phyloP scores from a whole-genome alignment of 2,329 filamentous ascomycete genomes.

The Sporothrix inflata region DNA sequence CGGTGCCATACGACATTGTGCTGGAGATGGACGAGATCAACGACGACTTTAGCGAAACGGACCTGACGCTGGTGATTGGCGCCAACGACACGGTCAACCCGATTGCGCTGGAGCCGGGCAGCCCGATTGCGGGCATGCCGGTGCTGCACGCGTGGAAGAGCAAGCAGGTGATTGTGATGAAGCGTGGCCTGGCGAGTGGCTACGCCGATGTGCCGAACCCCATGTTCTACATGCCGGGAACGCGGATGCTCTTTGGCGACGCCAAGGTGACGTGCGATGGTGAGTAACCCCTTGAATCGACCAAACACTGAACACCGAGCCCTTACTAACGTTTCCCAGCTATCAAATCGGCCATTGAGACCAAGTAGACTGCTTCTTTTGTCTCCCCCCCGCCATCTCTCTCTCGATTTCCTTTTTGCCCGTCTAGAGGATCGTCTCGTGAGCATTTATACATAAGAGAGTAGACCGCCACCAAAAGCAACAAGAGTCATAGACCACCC shows the following conservation, averaged over 20 bases:
- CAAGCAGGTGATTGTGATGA: slow-evolving; percentile 92
- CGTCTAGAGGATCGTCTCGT: not conserved
- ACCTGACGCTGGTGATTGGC: slow-evolving; percentile 85
- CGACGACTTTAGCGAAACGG: slow-evolving; percentile 84
- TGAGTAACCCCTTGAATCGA: slow-evolving; percentile 44
- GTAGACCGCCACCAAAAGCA: not conserved
- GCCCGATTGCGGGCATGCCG: slow-evolving; percentile 88
- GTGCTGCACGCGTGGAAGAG: slow-evolving; percentile 93
- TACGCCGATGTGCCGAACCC: slow-evolving; percentile 92
- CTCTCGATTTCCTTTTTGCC: not conserved
- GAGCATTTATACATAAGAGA: not conserved
- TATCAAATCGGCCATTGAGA: slow-evolving; percentile 42
- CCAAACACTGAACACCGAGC: too few species aligned
- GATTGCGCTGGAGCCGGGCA: slow-evolving; percentile 80
- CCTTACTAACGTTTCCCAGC: slow-evolving; percentile 27
- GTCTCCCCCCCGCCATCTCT: too few species aligned
- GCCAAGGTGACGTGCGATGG: slow-evolving; percentile 82
- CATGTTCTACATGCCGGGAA: slow-evolving; percentile 90
- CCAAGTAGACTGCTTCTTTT: slow-evolving; percentile 12
- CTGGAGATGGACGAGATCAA: slow-evolving; percentile 97
- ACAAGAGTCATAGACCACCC: slow-evolving; percentile 9
- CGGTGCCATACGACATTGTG: slow-evolving; percentile 88
- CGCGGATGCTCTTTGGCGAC: slow-evolving; percentile 91
- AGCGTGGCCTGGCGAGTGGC: slow-evolving; percentile 83
- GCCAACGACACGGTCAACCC: slow-evolving; percentile 94